Percentiles rank a stretch among this genome's conserved stretches.
phyloP scores from a whole-genome alignment of 1,139 yeast genomes.

The Taphrina wiesneri region DNA sequence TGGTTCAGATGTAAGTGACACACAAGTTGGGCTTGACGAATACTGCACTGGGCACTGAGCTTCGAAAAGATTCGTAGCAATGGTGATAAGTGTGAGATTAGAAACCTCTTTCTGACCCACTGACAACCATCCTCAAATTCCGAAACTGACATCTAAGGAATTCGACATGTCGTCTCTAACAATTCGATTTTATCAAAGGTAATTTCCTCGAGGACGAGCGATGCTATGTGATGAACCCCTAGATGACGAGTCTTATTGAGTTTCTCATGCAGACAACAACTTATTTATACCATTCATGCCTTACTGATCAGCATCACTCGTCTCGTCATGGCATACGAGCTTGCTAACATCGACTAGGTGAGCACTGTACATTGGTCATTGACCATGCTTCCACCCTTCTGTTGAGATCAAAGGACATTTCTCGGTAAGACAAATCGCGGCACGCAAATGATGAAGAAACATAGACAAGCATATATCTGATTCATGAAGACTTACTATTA shows the following conservation, averaged over 20 bases:
- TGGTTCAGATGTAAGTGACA: background rate
- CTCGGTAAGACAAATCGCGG: conserved; percentile 4
- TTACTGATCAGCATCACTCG: conserved; percentile 27
- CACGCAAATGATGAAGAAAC: conserved; percentile 29
- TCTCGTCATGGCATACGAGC: background rate
- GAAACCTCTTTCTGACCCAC: conserved; percentile 34
- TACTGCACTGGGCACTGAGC: conserved; percentile 35
- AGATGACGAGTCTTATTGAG: conserved; percentile 35
- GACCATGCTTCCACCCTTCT: too few species aligned
- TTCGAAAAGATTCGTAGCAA: conserved; percentile 3
- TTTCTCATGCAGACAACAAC: conserved; percentile 34
- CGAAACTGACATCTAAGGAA: background rate
- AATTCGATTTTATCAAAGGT: background rate
- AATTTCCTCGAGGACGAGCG: background rate
- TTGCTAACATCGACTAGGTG: background rate
- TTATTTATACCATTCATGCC: conserved; percentile 35
- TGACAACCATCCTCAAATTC: background rate
- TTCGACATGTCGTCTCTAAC: background rate
- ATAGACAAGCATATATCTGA: conserved; percentile 35
- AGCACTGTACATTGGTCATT: too few species aligned
- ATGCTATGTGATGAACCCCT: conserved; percentile 19
- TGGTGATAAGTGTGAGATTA: conserved; percentile 34
- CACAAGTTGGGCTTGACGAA: conserved; percentile 21
- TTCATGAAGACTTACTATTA: conserved; percentile 33
- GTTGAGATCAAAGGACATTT: background rate